phyloP scores from a whole-genome alignment of 2,329 filamentous ascomycete genomes.

The Fusarium sambucinum region DNA sequence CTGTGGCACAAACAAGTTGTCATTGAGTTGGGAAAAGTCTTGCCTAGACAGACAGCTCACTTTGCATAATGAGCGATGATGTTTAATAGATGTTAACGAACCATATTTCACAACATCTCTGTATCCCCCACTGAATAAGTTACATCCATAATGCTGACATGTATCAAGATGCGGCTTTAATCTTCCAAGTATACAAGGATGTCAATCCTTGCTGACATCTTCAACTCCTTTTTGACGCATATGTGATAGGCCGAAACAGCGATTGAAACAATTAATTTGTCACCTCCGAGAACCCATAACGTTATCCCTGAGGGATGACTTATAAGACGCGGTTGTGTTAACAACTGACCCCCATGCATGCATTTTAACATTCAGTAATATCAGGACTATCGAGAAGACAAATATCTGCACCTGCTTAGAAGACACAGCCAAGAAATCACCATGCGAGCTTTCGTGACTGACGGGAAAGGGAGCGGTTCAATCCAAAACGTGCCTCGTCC shows the following conservation, averaged over 20 bases:
- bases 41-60: constrained; percentile 20
- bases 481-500: background rate
- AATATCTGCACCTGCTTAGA: accelerated
- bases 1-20: background rate
- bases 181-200: background rate
- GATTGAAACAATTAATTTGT: too few species aligned
- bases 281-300: background rate
- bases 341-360: background rate
- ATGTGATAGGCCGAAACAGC: background rate
- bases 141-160: too few species aligned
- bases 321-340: background rate
- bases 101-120: background rate
- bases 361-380: background rate
- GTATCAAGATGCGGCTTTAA: accelerated
- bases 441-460: constrained; percentile 18
- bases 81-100: constrained; percentile 29
- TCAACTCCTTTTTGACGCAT: background rate
- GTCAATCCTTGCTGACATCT: background rate
- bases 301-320: background rate
- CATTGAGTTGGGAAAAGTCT: constrained; percentile 9
- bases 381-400: accelerated
- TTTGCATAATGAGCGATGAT: constrained; percentile 34
- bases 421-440: background rate
- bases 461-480: background rate
- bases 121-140: background rate